A percentile compares a stretch with the other conserved stretches of the same genome.
Conservation (phyloP, 2,329 filamentous ascomycete genomes). For the Nectriaceae sp. region DNA sequence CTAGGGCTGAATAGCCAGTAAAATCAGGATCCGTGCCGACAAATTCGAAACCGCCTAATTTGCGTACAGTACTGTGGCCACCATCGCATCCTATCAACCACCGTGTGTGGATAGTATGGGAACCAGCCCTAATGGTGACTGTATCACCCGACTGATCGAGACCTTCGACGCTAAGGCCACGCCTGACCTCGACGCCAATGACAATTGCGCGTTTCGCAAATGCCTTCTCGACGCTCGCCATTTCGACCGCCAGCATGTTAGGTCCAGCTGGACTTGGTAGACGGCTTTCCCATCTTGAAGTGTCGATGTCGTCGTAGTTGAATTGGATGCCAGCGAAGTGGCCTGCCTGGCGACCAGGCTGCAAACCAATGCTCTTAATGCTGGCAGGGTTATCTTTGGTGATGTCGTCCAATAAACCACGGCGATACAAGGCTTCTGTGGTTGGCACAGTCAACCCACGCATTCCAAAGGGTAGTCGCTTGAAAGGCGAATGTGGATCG, state of each 20-base stretch:
- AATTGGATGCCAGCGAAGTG: constrained; percentile 35
- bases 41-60: constrained; percentile 38
- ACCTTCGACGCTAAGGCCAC: constrained; percentile 25
- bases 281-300: constrained; percentile 31
- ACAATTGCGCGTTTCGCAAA: constrained; percentile 23
- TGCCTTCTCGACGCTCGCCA: constrained; percentile 23
- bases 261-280: constrained; percentile 30
- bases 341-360: constrained; percentile 36
- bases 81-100: constrained; percentile 48
- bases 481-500: constrained; percentile 22
- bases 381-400: constrained; percentile 11
- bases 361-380: constrained; percentile 23
- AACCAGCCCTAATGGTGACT: constrained; percentile 22
- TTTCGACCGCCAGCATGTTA: constrained; percentile 20
- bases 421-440: constrained; percentile 39
- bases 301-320: constrained; percentile 29
- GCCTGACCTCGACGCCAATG: constrained; percentile 30
- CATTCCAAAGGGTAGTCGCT: constrained; percentile 28
- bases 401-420: constrained; percentile 37
- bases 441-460: constrained; percentile 37
- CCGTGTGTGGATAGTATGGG: constrained; percentile 23
- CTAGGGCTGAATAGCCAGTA: constrained; percentile 36
- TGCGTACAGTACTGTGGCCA: constrained; percentile 40
- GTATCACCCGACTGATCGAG: constrained; percentile 18
- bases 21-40: constrained; percentile 38